Evolutionary conservation across 2,329 filamentous ascomycete species (phyloP), one percentile per base, ranked within the genome.

Genomic region (Nigrospora osmanthi): DNA sequence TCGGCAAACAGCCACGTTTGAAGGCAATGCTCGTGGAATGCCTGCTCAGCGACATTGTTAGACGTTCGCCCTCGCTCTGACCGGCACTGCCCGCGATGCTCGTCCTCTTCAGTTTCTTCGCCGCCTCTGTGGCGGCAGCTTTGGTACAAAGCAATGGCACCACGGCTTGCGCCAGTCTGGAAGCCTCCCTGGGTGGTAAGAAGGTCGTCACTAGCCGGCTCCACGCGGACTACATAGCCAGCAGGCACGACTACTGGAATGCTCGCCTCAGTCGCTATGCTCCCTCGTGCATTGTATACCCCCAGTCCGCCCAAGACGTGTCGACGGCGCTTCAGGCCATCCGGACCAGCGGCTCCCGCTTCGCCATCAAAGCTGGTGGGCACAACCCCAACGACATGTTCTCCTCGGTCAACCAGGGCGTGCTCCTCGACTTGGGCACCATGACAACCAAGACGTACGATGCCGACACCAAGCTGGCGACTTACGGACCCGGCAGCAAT

Each of bases 311-410:
- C 1, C 50, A 57, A 34, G 57, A 59, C 43, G 55, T 60, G 12
- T 60, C 57, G n/a, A 40, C 46, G 10, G 42, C 51, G n/a, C 38
- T 59, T 4, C 46, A 54, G 35, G 55, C 57, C 6, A 53, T 60
- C 19, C 51, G 49, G 15, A 50, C 48, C 13, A 53, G 55, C 19
- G 54, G 47, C 16, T 54, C 38, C 11, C 41, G 45, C 7, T 47
- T 47, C 41, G 57, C 57, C 35, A 45, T 60, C 38, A 60, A 57
- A 42, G 54, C 54, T 3, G 56, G 54, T 5, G 57, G 57, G 3
- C 57, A 60, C 39, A 60, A 57, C 17, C 52, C 58, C n/a, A 60
- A 60, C 28, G 53, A 46, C 33, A 48, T 49, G 40, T 47, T 49
- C 37, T 49, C 57, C 10, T 58, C 56, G 4, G 57, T 56, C 15